Evolutionary conservation across 2,329 filamentous ascomycete genomes (phyloP).

Genomic region (Nothomitra cinnamomea): DNA sequence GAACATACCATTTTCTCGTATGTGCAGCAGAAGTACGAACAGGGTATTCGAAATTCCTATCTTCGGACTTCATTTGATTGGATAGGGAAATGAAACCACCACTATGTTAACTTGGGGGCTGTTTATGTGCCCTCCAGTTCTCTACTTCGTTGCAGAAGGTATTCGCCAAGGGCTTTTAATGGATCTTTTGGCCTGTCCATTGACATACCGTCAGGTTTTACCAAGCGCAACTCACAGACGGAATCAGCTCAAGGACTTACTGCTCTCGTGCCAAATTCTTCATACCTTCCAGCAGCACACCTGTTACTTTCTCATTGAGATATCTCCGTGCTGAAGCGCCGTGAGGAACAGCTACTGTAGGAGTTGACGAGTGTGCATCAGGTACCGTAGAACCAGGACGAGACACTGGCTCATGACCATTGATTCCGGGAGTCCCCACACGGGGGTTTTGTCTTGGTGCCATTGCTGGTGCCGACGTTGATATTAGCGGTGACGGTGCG

Average conservation of each 20-base stretch:
- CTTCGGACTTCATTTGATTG: neutral
- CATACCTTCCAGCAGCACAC: constrained; percentile 55
- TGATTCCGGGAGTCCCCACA: constrained; percentile 23
- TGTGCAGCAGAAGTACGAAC: no score
- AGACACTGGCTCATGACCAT: constrained; percentile 26
- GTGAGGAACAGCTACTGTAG: constrained; percentile 41
- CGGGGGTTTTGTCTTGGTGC: constrained; percentile 28
- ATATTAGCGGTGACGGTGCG: neutral
- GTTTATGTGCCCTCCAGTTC: constrained; percentile 34
- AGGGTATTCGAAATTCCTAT: neutral
- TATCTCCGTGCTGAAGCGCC: constrained; percentile 55
- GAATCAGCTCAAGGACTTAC: constrained; percentile 30
- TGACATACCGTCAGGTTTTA: constrained; percentile 3
- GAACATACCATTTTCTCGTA: no score
- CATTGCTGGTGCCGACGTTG: neutral
- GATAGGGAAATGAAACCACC: neutral
- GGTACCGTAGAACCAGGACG: constrained; percentile 38
- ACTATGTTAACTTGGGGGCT: neutral
- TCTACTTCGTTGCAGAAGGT: constrained; percentile 47
- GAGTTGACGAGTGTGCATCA: constrained; percentile 31
- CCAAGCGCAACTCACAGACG: neutral
- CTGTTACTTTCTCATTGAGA: constrained; percentile 53
- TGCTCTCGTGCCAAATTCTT: constrained; percentile 53
- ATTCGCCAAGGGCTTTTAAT: constrained; percentile 52
- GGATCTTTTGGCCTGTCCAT: constrained; percentile 44